A percentile compares a stretch with the other conserved stretches of the same genome.
phyloP scores from a whole-genome alignment of 2,329 filamentous ascomycete genomes.

The Hypoxylon sp. region DNA sequence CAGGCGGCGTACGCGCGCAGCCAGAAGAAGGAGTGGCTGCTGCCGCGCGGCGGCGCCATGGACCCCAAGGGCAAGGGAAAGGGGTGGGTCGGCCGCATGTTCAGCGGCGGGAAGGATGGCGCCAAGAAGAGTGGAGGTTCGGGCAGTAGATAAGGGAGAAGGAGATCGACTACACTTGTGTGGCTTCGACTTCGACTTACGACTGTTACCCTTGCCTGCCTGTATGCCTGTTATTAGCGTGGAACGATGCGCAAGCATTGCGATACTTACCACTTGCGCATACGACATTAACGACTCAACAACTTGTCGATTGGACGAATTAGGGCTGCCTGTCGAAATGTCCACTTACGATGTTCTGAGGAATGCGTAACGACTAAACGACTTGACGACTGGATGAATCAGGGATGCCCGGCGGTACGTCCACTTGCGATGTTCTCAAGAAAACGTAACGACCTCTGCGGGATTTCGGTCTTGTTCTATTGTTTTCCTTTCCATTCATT shows the following conservation, averaged over 20 bases:
- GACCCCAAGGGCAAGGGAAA: constrained; percentile 31
- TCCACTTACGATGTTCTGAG: background rate
- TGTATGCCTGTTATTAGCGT: background rate
- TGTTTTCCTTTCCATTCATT: background rate
- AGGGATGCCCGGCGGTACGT: no score
- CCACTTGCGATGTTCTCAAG: background rate
- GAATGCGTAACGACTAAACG: background rate
- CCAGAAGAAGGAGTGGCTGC: constrained; percentile 56
- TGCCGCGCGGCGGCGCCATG: constrained; percentile 57
- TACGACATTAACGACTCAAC: background rate
- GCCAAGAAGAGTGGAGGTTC: constrained; percentile 7
- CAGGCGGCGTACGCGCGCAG: constrained; percentile 65
- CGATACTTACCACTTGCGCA: background rate
- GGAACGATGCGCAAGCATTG: background rate
- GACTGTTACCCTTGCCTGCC: background rate
- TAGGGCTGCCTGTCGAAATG: background rate
- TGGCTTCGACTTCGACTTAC: background rate
- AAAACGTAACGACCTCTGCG: background rate
- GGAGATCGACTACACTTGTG: background rate
- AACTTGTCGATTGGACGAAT: background rate
- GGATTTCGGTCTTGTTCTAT: background rate
- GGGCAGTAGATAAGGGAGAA: background rate
- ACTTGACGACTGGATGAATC: no score
- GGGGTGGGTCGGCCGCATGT: constrained; percentile 51
- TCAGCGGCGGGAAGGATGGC: constrained; percentile 38